phyloP scores from a whole-genome alignment of 257 asterid species.

The Solanum boliviense region DNA sequence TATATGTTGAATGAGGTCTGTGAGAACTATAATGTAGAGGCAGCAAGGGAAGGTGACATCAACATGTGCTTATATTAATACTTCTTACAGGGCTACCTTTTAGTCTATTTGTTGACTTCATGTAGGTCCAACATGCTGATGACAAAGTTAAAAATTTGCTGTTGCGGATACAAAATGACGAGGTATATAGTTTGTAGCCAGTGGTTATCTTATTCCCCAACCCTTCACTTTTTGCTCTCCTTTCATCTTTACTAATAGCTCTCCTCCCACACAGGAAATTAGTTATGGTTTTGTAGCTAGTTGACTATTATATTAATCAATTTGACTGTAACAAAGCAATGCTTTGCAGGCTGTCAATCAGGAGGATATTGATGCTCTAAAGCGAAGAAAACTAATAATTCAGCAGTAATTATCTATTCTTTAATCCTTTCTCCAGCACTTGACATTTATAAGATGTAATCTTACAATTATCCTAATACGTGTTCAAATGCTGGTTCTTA shows the following conservation, averaged over 20 bases:
- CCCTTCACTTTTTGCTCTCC: neutral
- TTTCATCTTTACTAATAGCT: neutral
- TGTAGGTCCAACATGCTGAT: conserved; percentile 61
- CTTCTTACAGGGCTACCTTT: neutral
- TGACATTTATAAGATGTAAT: neutral
- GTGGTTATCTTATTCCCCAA: neutral
- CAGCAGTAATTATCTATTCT: conserved; percentile 46
- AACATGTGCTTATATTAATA: neutral
- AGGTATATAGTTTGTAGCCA: conserved; percentile 34
- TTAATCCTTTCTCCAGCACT: neutral
- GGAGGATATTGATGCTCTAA: conserved; percentile 70
- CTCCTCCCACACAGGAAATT: neutral
- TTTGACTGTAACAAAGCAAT: neutral
- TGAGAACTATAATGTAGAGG: neutral
- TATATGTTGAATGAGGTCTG: neutral
- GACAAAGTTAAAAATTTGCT: conserved; percentile 68
- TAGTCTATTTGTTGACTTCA: neutral
- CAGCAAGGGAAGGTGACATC: neutral
- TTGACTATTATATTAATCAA: neutral
- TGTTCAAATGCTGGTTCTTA: neutral
- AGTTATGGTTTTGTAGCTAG: neutral
- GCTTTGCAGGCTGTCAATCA: conserved; percentile 46
- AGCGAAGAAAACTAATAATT: conserved; percentile 64
- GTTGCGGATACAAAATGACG: conserved; percentile 45
- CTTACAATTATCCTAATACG: neutral